Evolutionary conservation across 306 rosid species (phyloP).

Genomic region (Rubus idaeus): DNA sequence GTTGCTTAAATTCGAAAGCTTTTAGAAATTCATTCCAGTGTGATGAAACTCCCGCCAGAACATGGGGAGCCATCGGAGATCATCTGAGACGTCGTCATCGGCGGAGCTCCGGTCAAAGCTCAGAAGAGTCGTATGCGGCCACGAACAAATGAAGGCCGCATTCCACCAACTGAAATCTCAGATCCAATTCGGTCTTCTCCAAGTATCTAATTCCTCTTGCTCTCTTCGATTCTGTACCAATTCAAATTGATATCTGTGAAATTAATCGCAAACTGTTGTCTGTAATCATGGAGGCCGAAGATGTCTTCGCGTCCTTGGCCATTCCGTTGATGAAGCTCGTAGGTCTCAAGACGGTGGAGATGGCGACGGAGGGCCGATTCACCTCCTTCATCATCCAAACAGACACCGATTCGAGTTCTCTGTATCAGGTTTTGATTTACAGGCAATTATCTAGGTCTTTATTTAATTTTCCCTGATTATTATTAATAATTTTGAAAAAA

Average conservation of each 20-base stretch:
- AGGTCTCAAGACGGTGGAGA: conserved; percentile 17
- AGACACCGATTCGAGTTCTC: not conserved
- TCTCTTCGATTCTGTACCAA: not conserved
- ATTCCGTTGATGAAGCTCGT: conserved; percentile 20
- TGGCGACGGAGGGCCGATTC: conserved; percentile 16
- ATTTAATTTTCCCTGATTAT: too few species aligned
- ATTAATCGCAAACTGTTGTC: not conserved
- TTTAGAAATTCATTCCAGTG: not conserved
- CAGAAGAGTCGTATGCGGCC: not conserved
- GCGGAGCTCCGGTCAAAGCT: conserved; percentile 2
- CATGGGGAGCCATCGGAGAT: conserved; percentile 5
- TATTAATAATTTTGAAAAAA: not conserved
- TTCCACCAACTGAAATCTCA: conserved; percentile 11
- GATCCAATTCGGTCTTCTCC: conserved; percentile 16
- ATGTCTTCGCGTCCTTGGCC: conserved; percentile 6
- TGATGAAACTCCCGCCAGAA: conserved; percentile 19
- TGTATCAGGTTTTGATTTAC: not conserved
- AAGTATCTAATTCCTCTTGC: conserved; percentile 5
- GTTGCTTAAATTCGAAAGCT: not conserved
- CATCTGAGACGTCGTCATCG: not conserved
- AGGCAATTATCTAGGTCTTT: not conserved
- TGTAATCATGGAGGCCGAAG: conserved; percentile 6
- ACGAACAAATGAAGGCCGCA: conserved; percentile 12
- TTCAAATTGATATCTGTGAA: not conserved
- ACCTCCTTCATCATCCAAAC: conserved; percentile 11